Evolutionary conservation across 129 eudicot species (phyloP).

Genomic region (Flaveria ramosissima): DNA sequence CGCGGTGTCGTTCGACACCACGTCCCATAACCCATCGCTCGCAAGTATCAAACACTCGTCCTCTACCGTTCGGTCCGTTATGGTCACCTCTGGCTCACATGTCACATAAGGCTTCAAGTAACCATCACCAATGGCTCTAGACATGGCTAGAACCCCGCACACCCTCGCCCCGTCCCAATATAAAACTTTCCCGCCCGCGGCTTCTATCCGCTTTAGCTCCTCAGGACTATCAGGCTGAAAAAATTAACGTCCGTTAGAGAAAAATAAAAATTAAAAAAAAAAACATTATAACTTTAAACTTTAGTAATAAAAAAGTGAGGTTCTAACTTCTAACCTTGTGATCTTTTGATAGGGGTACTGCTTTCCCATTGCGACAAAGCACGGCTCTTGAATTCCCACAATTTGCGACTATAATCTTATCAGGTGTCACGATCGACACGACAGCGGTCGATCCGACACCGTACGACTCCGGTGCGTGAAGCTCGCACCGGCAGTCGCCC

Average conservation of each 20-base stretch:
- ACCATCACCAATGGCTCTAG: slow-evolving; percentile 63
- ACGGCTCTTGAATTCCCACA: slow-evolving; percentile 74
- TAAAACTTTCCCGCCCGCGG: slow-evolving; percentile 58
- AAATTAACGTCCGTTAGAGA: not conserved
- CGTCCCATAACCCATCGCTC: slow-evolving; percentile 58
- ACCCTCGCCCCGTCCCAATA: slow-evolving; percentile 66
- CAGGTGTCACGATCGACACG: slow-evolving; percentile 51
- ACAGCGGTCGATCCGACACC: slow-evolving; percentile 65
- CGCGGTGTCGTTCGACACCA: slow-evolving; percentile 52
- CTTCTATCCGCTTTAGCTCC: slow-evolving; percentile 58
- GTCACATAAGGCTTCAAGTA: slow-evolving; percentile 52
- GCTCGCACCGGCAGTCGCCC: slow-evolving; percentile 43
- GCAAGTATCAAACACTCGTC: slow-evolving; percentile 54
- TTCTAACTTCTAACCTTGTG: slow-evolving; percentile 42
- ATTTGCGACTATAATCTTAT: slow-evolving; percentile 49
- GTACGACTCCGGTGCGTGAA: slow-evolving; percentile 42
- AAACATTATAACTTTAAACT: no score
- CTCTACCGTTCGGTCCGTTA: slow-evolving; percentile 29
- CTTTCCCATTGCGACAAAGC: slow-evolving; percentile 48
- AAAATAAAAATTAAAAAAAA: not conserved
- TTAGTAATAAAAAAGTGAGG: no score
- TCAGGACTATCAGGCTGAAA: slow-evolving; percentile 68
- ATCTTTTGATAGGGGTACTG: slow-evolving; percentile 52
- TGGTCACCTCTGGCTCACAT: slow-evolving; percentile 44
- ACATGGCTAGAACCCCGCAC: slow-evolving; percentile 61